Conservation (phyloP, 140 eudicot species). For the Cichorium intybus region DNA sequence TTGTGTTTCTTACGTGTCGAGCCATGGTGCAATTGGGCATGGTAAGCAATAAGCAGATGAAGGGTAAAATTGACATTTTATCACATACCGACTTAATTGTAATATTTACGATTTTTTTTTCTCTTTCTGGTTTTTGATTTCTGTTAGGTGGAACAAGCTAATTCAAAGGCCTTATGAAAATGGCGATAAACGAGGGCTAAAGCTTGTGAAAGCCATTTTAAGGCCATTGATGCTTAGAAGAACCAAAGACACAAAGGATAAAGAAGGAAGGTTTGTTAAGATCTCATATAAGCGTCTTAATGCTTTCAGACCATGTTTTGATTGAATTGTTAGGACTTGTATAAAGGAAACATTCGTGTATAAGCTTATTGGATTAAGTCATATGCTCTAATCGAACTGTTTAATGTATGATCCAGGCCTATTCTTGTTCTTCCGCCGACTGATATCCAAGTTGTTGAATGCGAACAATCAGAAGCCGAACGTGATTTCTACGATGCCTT, state of each 20-base stretch:
- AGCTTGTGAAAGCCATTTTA: slow-evolving; percentile 68
- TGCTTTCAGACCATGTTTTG: not conserved
- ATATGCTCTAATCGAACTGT: not conserved
- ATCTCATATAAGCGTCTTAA: not conserved
- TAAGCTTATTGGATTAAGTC: too few relatives aligned
- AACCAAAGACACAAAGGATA: slow-evolving; percentile 76
- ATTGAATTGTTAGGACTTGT: too few relatives aligned
- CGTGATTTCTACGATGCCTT: slow-evolving; percentile 74
- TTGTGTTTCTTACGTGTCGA: slow-evolving; percentile 86
- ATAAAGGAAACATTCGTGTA: too few relatives aligned
- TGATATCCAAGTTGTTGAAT: slow-evolving; percentile 67
- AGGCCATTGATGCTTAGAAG: slow-evolving; percentile 83
- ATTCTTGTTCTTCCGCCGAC: slow-evolving; percentile 91
- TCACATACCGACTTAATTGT: too few relatives aligned
- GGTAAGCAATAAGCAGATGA: slow-evolving; percentile 64
- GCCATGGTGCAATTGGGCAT: slow-evolving; percentile 98
- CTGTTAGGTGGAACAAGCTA: slow-evolving; percentile 68
- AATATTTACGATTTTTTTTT: not conserved
- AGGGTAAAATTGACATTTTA: not conserved
- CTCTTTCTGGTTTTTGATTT: not conserved
- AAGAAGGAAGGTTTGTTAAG: slow-evolving; percentile 70
- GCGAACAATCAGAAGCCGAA: slow-evolving; percentile 85
- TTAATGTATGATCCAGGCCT: slow-evolving; percentile 41
- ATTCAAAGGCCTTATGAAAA: slow-evolving; percentile 77
- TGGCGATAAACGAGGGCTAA: slow-evolving; percentile 70